phyloP scores from a whole-genome alignment of 345 rosid genomes.

The Citrus trifoliata region DNA sequence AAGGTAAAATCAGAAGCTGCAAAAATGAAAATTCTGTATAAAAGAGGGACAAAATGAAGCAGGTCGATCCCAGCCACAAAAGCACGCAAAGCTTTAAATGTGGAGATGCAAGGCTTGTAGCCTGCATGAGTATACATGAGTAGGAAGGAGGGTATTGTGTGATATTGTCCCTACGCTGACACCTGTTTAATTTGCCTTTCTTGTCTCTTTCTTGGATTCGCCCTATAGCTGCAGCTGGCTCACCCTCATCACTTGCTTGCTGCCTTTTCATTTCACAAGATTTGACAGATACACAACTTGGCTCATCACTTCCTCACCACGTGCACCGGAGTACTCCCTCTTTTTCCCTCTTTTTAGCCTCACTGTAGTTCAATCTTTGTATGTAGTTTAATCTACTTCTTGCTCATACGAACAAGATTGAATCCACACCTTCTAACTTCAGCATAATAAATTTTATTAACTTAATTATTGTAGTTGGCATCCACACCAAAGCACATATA shows the following conservation, averaged over 20 bases:
- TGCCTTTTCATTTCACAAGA: constrained; percentile 21
- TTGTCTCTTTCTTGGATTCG: constrained; percentile 31
- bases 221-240: not conserved
- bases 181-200: constrained; percentile 21
- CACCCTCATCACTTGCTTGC: not conserved
- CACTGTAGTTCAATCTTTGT: too few relatives aligned
- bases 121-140: not conserved
- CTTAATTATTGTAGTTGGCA: too few relatives aligned
- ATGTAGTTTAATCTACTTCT: too few relatives aligned
- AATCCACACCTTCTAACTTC: too few relatives aligned
- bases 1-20: not conserved
- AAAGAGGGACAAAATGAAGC: not conserved
- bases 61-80: constrained; percentile 8
- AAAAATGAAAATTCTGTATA: not conserved
- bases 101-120: constrained; percentile 14
- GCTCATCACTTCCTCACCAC: constrained; percentile 16
- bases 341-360: too few relatives aligned
- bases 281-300: constrained; percentile 9
- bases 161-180: constrained; percentile 13
- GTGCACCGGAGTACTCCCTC: not conserved
- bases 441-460: too few relatives aligned
- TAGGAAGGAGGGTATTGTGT: not conserved
- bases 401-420: too few relatives aligned
- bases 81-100: constrained; percentile 40
- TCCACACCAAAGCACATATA: too few relatives aligned